Percentiles rank a stretch among this genome's conserved stretches.
These are phyloP conservation scores for Cadophora luteo-olivacea DNA, from an alignment of 2,329 filamentous ascomycete genomes.

Conservation along the genomic window DNA sequence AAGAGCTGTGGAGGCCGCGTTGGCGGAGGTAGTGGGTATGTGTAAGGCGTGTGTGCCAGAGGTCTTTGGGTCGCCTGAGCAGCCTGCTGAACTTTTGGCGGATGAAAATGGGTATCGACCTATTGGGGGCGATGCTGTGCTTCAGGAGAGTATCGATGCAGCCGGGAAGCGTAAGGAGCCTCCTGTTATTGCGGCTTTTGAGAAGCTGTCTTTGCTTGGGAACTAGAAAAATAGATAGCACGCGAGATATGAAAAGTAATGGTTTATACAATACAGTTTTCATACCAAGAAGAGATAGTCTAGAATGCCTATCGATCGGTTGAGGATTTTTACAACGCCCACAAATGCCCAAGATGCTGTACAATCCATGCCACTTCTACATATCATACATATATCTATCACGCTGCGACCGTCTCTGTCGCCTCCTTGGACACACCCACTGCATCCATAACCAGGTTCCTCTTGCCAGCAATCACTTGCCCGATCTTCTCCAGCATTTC, in stretches of 20 bases:
- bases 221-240: constrained; percentile 28
- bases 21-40: constrained; percentile 75
- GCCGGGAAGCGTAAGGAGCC: constrained; percentile 40
- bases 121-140: constrained; percentile 44
- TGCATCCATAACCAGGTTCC: constrained; percentile 30
- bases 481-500: constrained; percentile 45
- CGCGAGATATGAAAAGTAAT: not conserved
- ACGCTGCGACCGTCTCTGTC: constrained; percentile 24
- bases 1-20: constrained; percentile 74
- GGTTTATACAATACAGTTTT: constrained; percentile 21
- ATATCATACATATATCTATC: constrained; percentile 42
- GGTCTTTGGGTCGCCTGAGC: constrained; percentile 62
- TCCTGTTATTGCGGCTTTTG: constrained; percentile 48
- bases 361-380: constrained; percentile 34
- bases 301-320: constrained; percentile 25
- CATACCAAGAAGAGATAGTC: constrained; percentile 31
- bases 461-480: constrained; percentile 42
- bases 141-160: constrained; percentile 44
- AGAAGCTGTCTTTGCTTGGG: constrained; percentile 51
- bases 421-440: constrained; percentile 31
- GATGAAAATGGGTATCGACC: constrained; percentile 43
- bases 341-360: constrained; percentile 34
- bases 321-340: constrained; percentile 35
- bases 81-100: constrained; percentile 22
- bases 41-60: constrained; percentile 72